Base-by-base conservation (phyloP, 139 green algal genomes). In the Tetradesmus lagerheimii region DNA sequence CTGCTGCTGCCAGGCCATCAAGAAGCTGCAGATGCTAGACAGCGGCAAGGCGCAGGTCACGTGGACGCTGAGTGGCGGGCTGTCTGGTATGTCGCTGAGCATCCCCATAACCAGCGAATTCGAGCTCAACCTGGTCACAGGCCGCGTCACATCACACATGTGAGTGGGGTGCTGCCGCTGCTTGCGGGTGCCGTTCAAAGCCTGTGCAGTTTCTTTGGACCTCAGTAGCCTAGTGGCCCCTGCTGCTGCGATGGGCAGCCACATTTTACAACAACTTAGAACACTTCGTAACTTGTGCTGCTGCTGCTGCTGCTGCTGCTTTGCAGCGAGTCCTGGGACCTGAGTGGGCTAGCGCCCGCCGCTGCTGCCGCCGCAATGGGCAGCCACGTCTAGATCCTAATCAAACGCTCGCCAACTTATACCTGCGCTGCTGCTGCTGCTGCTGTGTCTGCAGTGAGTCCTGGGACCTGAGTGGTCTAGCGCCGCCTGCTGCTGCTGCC, bases 91-190 rank as follows among this genome's bases (percentile, higher is more conserved):
- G 8, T 9, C 5, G 14, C 53, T 93, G 31, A 41, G 41, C n/a
- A 45, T 92, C 12, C 47, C 71, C 20, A 47, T 94, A 20, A 94
- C 66, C 1, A 92, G 85, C 1, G 85, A 81, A 0, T 90, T 96
- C 43, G 62, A 71, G 50, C 88, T 97, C 50, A 97, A 97, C 93
- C 83, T 97, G 89, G 74, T 97, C 31, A 97, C 95, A 3, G 95
- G 95, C 2, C 90, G 94, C n/a, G 91, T 97, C 31, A 91, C 87
- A 15, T 38, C 43, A 37, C 92, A 92, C 50, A 89, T 80, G 91
- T 91, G 71, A 85, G 91, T n/a, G n/a, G n/a, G n/a, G n/a, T n/a
- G n/a, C n/a, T n/a, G n/a, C n/a, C n/a, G n/a, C n/a, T n/a, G n/a
- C n/a, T n/a, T n/a, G n/a, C n/a, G n/a, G n/a, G n/a, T n/a, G n/a